Conservation (phyloP, 2,329 filamentous ascomycete species). For the Helicocarpus griseus region DNA sequence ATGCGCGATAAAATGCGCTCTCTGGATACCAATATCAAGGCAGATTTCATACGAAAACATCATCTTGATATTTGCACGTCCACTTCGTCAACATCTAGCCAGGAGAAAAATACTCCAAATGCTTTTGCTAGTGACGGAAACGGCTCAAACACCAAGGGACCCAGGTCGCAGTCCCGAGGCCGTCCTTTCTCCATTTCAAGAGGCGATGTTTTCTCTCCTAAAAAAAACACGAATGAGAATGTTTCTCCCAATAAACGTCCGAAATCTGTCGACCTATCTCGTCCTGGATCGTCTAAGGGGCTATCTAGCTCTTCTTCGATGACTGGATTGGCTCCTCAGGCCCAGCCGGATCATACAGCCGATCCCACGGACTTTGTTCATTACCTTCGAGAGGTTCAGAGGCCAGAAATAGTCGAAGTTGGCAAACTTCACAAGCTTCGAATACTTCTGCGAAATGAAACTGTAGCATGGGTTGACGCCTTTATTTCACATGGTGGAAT, state of each 20-base stretch:
- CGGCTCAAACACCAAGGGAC: slow-evolving; percentile 26
- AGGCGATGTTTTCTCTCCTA: slow-evolving; percentile 56
- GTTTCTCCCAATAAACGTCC: slow-evolving; percentile 57
- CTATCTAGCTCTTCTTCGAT: slow-evolving; percentile 44
- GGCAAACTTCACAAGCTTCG: slow-evolving; percentile 90
- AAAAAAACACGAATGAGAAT: slow-evolving; percentile 62
- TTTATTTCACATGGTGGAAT: slow-evolving; percentile 87
- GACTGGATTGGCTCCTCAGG: slow-evolving; percentile 48
- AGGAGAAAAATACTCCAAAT: slow-evolving; percentile 11
- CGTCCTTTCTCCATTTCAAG: slow-evolving; percentile 71
- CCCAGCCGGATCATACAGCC: slow-evolving; percentile 56
- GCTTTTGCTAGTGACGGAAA: neutral
- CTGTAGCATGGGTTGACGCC: slow-evolving; percentile 85
- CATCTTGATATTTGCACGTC: slow-evolving; percentile 54
- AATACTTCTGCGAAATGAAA: slow-evolving; percentile 83
- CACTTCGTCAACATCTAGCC: slow-evolving; percentile 32
- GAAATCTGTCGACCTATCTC: slow-evolving; percentile 61
- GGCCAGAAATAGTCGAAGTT: slow-evolving; percentile 80
- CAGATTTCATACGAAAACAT: slow-evolving; percentile 86
- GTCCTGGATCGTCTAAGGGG: slow-evolving; percentile 50
- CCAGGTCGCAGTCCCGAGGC: slow-evolving; percentile 49
- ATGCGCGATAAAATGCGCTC: slow-evolving; percentile 92
- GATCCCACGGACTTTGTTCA: slow-evolving; percentile 75
- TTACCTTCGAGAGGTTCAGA: slow-evolving; percentile 70
- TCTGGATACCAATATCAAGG: slow-evolving; percentile 80